Base-by-base conservation (phyloP, 73 alveolate species). In the Tetrahymena thermophila region DNA sequence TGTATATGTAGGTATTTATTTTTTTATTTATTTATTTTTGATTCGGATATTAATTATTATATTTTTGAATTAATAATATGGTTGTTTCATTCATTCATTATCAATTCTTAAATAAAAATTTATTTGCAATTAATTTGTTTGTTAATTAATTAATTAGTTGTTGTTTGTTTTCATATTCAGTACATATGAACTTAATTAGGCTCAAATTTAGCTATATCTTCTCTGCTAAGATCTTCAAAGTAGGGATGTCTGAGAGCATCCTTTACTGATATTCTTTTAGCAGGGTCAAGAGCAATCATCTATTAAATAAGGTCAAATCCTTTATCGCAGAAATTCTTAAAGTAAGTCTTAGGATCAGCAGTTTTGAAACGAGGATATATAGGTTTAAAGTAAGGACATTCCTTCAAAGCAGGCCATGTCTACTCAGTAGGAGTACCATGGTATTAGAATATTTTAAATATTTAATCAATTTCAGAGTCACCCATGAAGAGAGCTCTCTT, bases 171-270 rank as follows among this genome's bases (percentile, higher is more conserved):
- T n/a, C 37, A 28, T 71, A 31, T 4, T 71, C 89, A 71, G 89
- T 71, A 71, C 89, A 71, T 71, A 71, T 71, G 89, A 71, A 25
- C 9, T 71, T 71, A 31, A 34, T 71, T 71, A 31, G 97, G 97
- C 34, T 84, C 93, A 57, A 85, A 95, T 38, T 95, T 95, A 44
- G 94, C 83, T 28, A 95, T 35, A 85, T 95, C 97, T 34, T 95
- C 97, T 58, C 95, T 96, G 43, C 83, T 97, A 9, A 97, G 94
- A 93, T 98, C 99, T 94, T 98, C 98, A 96, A 98, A 98, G 97
- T 96, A 98, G 34, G 99, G 99, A 97, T 98, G 99, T 93, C 97
- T 95, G 94, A 98, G 85, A 38, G 99, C 99, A 94, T 93, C 98
- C 96, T 98, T 98, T 50, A 98, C 98, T 43, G 98, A 97, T 8